These are phyloP conservation scores for Hanseniaspora valbyensis DNA, from an alignment of 805 yeast genomes.

Conservation along the genomic window DNA sequence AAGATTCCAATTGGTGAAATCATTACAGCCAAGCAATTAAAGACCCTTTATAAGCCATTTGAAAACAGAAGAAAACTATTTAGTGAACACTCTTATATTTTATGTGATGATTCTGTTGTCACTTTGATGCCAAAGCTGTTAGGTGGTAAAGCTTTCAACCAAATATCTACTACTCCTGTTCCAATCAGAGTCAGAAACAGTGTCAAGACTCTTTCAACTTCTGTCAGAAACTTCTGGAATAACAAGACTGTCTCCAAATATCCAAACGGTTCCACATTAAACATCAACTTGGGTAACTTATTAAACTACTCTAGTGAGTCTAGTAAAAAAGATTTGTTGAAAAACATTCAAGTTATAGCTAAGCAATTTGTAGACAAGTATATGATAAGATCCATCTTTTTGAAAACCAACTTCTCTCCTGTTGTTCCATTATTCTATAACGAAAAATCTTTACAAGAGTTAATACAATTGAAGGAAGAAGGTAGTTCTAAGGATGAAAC, in stretches of 20 bases:
- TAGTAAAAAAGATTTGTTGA: slow-evolving; percentile 40
- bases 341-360: slow-evolving; percentile 49
- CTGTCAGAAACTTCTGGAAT: slow-evolving; percentile 45
- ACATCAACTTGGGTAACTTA: slow-evolving; percentile 54
- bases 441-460: slow-evolving; percentile 33
- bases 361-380: slow-evolving; percentile 33
- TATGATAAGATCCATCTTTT: slow-evolving; percentile 45
- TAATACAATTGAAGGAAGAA: slow-evolving; percentile 23
- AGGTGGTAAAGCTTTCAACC: slow-evolving; percentile 77
- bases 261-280: slow-evolving; percentile 62
- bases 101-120: slow-evolving; percentile 74
- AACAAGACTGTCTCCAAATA: slow-evolving; percentile 50
- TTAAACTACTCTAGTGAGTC: slow-evolving; percentile 28
- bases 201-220: slow-evolving; percentile 42
- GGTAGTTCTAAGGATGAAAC: slow-evolving; percentile 21
- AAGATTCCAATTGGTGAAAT: slow-evolving; percentile 35
- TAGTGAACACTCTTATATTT: slow-evolving; percentile 58
- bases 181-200: slow-evolving; percentile 48
- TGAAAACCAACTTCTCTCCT: slow-evolving; percentile 66
- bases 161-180: slow-evolving; percentile 52
- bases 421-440: slow-evolving; percentile 72
- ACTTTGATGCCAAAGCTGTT: slow-evolving; percentile 71
- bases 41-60: slow-evolving; percentile 75
- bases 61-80: slow-evolving; percentile 74
- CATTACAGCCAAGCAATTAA: slow-evolving; percentile 61